phyloP scores from a whole-genome alignment of 257 asterid species.

The Jasminum sambac region DNA sequence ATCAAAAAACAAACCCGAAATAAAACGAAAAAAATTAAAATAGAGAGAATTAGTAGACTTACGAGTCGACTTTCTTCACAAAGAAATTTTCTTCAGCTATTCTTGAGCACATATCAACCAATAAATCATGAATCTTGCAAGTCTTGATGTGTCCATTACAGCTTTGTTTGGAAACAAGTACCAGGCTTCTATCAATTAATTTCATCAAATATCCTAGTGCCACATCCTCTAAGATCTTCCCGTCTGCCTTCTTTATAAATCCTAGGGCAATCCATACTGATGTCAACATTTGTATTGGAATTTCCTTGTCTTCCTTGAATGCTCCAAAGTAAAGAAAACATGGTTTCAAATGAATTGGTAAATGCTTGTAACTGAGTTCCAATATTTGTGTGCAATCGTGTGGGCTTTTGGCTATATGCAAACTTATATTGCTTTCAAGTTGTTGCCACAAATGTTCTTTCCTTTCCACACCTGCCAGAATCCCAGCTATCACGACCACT shows the following conservation, averaged over 20 bases:
- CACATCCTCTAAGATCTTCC: background rate
- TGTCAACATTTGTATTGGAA: no score
- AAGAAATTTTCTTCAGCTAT: background rate
- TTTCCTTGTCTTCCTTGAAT: no score
- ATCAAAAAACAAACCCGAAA: no score
- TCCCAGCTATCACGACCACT: constrained; percentile 5
- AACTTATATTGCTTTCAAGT: background rate
- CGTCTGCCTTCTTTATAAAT: background rate
- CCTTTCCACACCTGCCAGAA: constrained; percentile 8
- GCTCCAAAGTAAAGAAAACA: constrained; percentile 1
- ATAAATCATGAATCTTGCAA: no score
- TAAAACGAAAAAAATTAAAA: no score
- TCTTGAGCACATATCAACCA: constrained; percentile 12
- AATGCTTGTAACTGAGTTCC: background rate
- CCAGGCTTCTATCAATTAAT: no score
- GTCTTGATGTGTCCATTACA: no score
- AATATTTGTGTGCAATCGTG: background rate
- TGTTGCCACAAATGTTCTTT: background rate
- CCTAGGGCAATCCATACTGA: background rate
- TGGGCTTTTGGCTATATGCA: background rate
- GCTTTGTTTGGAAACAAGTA: no score
- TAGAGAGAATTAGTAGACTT: no score
- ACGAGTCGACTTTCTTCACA: no score
- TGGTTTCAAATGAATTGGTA: background rate
- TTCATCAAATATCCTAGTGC: background rate